Evolutionary conservation across 345 rosid species (phyloP), one percentile per base, ranked within the genome.

Genomic region (Arabidopsis thaliana): DNA sequence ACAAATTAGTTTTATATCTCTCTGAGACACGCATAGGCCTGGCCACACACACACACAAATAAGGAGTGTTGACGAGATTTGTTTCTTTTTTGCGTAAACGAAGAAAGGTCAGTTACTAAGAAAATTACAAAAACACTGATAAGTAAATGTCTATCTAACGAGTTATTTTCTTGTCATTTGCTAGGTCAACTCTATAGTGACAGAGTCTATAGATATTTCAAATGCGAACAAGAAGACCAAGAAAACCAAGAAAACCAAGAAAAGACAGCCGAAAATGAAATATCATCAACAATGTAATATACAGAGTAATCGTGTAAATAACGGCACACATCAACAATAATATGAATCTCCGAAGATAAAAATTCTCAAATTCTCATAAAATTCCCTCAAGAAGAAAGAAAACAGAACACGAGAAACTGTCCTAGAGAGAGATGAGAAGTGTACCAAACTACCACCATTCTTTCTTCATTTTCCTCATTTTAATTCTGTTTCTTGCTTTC

Each of bases 401-500:
- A 45, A 14, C 7, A 14, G 8, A 45, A 14, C 49, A n/a, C 49
- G 14, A 45, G 50, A 45, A 45, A 14, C 9, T 45, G 8, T 2
- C 50, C 1, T n/a, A 45, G 22, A 16, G 30, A 64, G 9, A 64
- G 8, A 80, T 83, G 85, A 50, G 46, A 53, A 56, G 20, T 13
- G 34, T 37, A 32, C 24, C 65, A 48, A 63, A 44, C 9, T 28
- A 30, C 34, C 65, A 33, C 71, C 79, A 44, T 72, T 44, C 11
- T 55, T 59, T 7, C 52, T 16, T 24, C 44, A 2, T 12, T 5
- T 4, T 13, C 72, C 64, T 79, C 71, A 14, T 59, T 52, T 63
- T 80, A 22, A 14, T 72, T 56, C 10, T 80, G 71, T 78, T 78
- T 75, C 78, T 83, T 8, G 41, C 56, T 23, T 50, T 59, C 50